Base-by-base conservation (phyloP, 1,284 basidiomycete genomes). In the Pholiota adiposa region DNA sequence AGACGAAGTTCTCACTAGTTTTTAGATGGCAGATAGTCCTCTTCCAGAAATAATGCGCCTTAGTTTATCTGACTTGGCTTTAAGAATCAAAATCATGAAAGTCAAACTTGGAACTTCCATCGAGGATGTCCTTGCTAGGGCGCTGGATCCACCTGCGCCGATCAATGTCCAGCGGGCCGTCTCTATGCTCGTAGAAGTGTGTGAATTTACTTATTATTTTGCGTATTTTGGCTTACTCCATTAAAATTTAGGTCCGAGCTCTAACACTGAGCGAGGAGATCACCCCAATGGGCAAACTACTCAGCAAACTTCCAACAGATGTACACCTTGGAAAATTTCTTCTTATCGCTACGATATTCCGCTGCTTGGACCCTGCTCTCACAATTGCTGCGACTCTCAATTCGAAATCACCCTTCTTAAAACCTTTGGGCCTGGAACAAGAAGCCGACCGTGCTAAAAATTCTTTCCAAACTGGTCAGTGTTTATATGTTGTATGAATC, bases 1-100 rank as follows among this genome's bases (percentile, higher is more conserved):
- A n/a, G 41, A 7, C 27, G 23, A 27, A 21, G 14, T 25, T 19
- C 18, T 51, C 16, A 50, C 34, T n/a, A 12, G 21, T 25, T 12
- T 14, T 29, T 60, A 96, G 93, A 85, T 99, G 78, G 89, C 92
- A 1, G 93, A 96, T 21, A 91, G 96, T 72, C 96, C 96, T 1
- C 83, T 96, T 46, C 97, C 97, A 0, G 97, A 99, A 75, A 99
- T 99, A 87, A 88, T 94, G 75, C 87, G 97, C 23, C 80, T 99
- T 3, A 97, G 96, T 64, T 79, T 99, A 27, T 96, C 97, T 59
- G 96, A 98, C 72, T 84, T 99, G 18, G 94, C 96, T 0, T 80
- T 99, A 51, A 90, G 96, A 52, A 98, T 97, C 77, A 99, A 99
- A 78, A 97, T 98, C 62, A 93, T 99, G 86, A 95, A 93, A 69